A percentile compares a stretch with the other conserved stretches of the same genome.
phyloP scores from a whole-genome alignment of 345 rosid species.

The rapeseed (Brassica napus) region DNA sequence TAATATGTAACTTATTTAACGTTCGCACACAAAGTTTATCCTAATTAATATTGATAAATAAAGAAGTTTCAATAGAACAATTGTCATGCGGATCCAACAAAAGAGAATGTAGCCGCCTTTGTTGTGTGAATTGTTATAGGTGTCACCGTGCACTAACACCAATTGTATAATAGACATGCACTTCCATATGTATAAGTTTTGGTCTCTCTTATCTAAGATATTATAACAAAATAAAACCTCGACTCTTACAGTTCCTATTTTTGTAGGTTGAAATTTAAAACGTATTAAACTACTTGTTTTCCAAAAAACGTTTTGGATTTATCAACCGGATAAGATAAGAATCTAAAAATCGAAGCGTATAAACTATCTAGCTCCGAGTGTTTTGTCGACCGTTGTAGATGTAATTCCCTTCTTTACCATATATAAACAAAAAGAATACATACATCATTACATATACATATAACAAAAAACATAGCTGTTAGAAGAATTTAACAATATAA shows the following conservation, averaged over 20 bases:
- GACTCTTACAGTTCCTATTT: neutral
- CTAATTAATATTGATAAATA: neutral
- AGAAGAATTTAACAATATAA: too few relatives aligned
- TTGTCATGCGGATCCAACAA: slow-evolving; percentile 19
- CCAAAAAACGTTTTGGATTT: neutral
- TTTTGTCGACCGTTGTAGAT: neutral
- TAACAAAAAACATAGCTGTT: too few relatives aligned
- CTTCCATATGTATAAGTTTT: neutral
- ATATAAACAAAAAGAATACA: neutral
- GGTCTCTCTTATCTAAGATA: neutral
- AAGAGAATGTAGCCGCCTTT: slow-evolving; percentile 33
- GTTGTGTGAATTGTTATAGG: slow-evolving; percentile 14
- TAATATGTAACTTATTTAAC: neutral
- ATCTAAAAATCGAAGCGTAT: neutral
- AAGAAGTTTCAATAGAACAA: neutral
- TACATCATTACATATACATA: too few relatives aligned
- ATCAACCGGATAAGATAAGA: neutral
- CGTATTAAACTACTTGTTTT: neutral
- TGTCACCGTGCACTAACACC: slow-evolving; percentile 27
- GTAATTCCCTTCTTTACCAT: neutral
- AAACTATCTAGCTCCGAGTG: neutral
- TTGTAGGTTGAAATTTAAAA: neutral
- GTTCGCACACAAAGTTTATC: neutral
- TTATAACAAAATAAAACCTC: neutral
- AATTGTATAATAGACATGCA: slow-evolving; percentile 15